Conservation (phyloP, 441 rosid genomes). For the Bocquillonia castaneifolia region DNA sequence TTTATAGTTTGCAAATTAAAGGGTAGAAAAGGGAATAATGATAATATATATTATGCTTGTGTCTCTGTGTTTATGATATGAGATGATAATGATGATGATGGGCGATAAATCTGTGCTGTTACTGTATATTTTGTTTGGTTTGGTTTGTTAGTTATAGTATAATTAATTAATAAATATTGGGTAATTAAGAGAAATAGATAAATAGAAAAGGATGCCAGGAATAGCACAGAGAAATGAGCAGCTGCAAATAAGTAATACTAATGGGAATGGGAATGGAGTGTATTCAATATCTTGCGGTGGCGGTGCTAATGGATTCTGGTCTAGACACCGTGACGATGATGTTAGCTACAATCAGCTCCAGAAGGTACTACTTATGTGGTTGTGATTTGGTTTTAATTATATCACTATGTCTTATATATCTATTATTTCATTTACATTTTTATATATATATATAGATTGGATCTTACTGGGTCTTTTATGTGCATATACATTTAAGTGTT, state of each 20-base stretch:
- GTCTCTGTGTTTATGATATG: neutral
- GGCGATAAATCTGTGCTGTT: slow-evolving; percentile 7
- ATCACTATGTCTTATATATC: slow-evolving; percentile 22
- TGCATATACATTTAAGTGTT: slow-evolving; percentile 2
- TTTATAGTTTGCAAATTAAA: neutral
- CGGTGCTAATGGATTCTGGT: slow-evolving; percentile 69
- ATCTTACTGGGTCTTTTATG: slow-evolving; percentile 24
- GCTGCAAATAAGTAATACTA: slow-evolving; percentile 44
- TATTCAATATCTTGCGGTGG: slow-evolving; percentile 20
- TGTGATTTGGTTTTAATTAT: slow-evolving; percentile 26
- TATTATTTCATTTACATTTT: slow-evolving; percentile 15
- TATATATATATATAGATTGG: slow-evolving; percentile 22
- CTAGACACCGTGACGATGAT: slow-evolving; percentile 61
- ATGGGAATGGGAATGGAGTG: too few species aligned
- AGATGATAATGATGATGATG: neutral
- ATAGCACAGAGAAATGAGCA: slow-evolving; percentile 57
- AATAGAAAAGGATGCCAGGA: slow-evolving; percentile 32
- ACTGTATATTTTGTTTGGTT: neutral
- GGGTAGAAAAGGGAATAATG: too few species aligned
- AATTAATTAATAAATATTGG: neutral
- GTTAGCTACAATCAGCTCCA: slow-evolving; percentile 76
- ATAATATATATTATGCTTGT: too few species aligned
- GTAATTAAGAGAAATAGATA: slow-evolving; percentile 19
- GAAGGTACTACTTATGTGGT: slow-evolving; percentile 47
- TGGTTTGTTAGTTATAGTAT: neutral